phyloP scores from a whole-genome alignment of 2,329 filamentous ascomycete genomes.

The Phyllosticta citribraziliensis region DNA sequence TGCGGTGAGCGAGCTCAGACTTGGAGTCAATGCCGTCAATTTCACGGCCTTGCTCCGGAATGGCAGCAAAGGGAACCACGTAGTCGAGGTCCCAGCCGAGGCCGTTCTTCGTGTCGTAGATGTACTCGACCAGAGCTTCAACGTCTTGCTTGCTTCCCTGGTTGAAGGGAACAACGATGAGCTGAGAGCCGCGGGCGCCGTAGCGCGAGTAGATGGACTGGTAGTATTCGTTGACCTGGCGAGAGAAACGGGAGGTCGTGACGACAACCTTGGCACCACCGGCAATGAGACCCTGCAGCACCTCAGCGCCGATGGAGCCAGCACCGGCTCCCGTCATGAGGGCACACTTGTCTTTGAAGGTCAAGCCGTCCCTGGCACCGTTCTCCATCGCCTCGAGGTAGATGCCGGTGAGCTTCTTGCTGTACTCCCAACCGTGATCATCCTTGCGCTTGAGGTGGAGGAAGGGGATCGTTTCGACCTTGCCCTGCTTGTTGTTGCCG shows the following conservation, averaged over 20 bases:
- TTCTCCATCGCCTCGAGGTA: constrained; percentile 90
- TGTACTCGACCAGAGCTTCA: constrained; percentile 86
- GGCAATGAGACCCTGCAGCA: constrained; percentile 89
- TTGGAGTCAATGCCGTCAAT: constrained; percentile 96
- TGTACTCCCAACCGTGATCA: constrained; percentile 95
- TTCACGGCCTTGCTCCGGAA: constrained; percentile 93
- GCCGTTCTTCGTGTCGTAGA: constrained; percentile 92
- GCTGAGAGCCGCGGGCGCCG: constrained; percentile 86
- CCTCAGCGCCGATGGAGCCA: constrained; percentile 94
- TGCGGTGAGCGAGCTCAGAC: constrained; percentile 93
- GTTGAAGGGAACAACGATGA: constrained; percentile 98
- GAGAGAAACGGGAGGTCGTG: constrained; percentile 92
- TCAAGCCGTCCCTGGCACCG: constrained; percentile 77
- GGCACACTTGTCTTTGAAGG: constrained; percentile 88
- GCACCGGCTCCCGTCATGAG: constrained; percentile 98
- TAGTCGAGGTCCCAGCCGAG: constrained; percentile 97
- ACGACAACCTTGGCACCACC: constrained; percentile 95
- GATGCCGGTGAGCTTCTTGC: constrained; percentile 90
- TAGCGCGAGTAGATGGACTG: constrained; percentile 96
- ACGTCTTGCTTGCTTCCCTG: constrained; percentile 98
- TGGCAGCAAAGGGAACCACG: constrained; percentile 92
- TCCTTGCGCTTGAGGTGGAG: constrained; percentile 91
- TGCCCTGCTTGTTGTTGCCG: constrained; percentile 60
- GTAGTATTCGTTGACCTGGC: constrained; percentile 97
- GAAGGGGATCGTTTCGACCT: constrained; percentile 96